Evolutionary conservation across 441 rosid genomes (phyloP).

Genomic region (Isatis lusitanica): DNA sequence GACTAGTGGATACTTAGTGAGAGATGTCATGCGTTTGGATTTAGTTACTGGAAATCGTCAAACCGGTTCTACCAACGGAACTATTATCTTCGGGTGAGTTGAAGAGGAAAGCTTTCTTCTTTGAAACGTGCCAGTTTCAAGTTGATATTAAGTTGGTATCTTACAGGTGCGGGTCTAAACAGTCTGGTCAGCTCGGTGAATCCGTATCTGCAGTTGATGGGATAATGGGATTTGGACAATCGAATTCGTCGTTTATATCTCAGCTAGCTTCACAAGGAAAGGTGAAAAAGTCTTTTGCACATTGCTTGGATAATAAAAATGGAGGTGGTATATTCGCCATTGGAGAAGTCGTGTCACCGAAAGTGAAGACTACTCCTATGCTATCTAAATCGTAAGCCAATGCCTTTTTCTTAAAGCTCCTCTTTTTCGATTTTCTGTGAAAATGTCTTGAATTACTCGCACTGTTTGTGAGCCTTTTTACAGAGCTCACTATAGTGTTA

Average conservation of each 20-base stretch:
- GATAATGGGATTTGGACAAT: slow-evolving; percentile 87
- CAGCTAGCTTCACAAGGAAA: slow-evolving; percentile 78
- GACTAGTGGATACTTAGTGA: slow-evolving; percentile 74
- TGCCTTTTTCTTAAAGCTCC: slow-evolving; percentile 22
- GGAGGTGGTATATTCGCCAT: slow-evolving; percentile 93
- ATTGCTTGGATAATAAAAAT: slow-evolving; percentile 70
- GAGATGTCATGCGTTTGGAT: slow-evolving; percentile 55
- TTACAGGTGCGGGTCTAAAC: slow-evolving; percentile 72
- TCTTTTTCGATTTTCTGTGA: neutral
- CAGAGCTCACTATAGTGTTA: slow-evolving; percentile 89
- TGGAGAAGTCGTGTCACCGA: slow-evolving; percentile 79
- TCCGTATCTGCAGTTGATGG: slow-evolving; percentile 78
- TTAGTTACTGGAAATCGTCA: slow-evolving; percentile 59
- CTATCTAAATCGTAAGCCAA: slow-evolving; percentile 68
- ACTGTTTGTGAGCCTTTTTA: slow-evolving; percentile 22
- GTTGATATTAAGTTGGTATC: neutral
- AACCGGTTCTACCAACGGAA: slow-evolving; percentile 60
- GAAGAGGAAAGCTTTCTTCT: neutral
- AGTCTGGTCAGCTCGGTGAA: slow-evolving; percentile 75
- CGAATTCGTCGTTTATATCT: slow-evolving; percentile 82
- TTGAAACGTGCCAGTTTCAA: neutral
- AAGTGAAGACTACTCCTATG: slow-evolving; percentile 77
- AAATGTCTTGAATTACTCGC: neutral
- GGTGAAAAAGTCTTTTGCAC: slow-evolving; percentile 73
- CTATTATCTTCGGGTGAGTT: slow-evolving; percentile 76